Conservation (phyloP, 2,329 filamentous ascomycete species). For the Diplocarpon rosae region DNA sequence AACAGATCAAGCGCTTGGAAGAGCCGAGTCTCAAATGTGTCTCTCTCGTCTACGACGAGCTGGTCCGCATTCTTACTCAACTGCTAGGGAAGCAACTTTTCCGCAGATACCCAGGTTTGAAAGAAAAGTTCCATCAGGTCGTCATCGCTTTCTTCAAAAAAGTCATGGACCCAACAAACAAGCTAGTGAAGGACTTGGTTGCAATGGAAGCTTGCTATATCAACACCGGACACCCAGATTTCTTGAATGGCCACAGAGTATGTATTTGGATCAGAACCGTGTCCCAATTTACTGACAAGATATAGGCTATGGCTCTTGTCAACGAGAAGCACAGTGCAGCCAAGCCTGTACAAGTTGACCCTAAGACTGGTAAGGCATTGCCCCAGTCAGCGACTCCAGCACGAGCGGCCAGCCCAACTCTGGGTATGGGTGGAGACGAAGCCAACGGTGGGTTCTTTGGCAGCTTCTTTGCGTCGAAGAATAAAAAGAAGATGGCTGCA, state of each 20-base stretch:
- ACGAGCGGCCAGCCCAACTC: slow-evolving; percentile 66
- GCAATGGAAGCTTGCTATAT: slow-evolving; percentile 95
- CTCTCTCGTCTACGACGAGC: slow-evolving; percentile 90
- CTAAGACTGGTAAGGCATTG: slow-evolving; percentile 95
- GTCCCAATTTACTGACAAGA: slow-evolving; percentile 16
- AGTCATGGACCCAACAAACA: slow-evolving; percentile 95
- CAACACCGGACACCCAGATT: slow-evolving; percentile 97
- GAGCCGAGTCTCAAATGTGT: slow-evolving; percentile 97
- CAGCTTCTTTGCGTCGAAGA: slow-evolving; percentile 97
- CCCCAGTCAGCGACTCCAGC: slow-evolving; percentile 51
- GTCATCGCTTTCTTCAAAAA: slow-evolving; percentile 97
- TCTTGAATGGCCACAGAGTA: slow-evolving; percentile 86
- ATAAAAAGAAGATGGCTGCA: slow-evolving; percentile 99
- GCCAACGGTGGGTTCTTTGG: slow-evolving; percentile 82
- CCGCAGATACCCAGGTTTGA: slow-evolving; percentile 82
- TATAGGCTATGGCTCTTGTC: slow-evolving; percentile 86
- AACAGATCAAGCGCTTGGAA: slow-evolving; percentile 93
- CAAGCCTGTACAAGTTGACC: slow-evolving; percentile 91
- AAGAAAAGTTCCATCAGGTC: slow-evolving; percentile 92
- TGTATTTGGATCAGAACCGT: not conserved
- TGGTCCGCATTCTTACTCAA: slow-evolving; percentile 89
- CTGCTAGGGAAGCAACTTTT: slow-evolving; percentile 82
- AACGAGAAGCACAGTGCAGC: slow-evolving; percentile 76
- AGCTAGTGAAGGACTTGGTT: slow-evolving; percentile 86
- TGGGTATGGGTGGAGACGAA: slow-evolving; percentile 35